Percentiles rank a stretch among this genome's conserved stretches.
Evolutionary conservation across 495 filamentous ascomycete genomes (phyloP).

Genomic region (Physcia stellaris): DNA sequence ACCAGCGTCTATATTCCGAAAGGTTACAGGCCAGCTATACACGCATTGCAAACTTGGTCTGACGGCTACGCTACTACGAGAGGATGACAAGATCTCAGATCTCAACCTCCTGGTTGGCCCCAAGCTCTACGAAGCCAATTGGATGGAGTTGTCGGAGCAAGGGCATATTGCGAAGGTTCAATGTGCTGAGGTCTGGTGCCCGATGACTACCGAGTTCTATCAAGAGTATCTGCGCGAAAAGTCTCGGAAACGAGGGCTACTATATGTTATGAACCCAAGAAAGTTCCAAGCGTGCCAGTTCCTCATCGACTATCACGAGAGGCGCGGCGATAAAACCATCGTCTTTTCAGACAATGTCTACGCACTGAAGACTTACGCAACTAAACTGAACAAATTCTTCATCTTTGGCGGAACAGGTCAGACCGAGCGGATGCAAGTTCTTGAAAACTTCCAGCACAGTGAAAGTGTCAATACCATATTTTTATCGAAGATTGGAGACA

Average conservation of each 20-base stretch:
- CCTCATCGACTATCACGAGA: slow-evolving; percentile 95
- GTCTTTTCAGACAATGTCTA: slow-evolving; percentile 99
- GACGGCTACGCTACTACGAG: slow-evolving; percentile 85
- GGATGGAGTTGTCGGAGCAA: slow-evolving; percentile 96
- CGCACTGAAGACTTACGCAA: slow-evolving; percentile 73
- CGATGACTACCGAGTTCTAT: slow-evolving; percentile 98
- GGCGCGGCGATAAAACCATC: slow-evolving; percentile 93
- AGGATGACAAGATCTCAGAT: slow-evolving; percentile 97
- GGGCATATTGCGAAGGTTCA: slow-evolving; percentile 96
- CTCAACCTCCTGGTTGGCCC: slow-evolving; percentile 96
- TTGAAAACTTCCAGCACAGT: slow-evolving; percentile 96
- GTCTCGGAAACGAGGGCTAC: slow-evolving; percentile 51
- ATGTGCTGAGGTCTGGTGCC: slow-evolving; percentile 98
- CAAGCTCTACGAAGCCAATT: slow-evolving; percentile 96
- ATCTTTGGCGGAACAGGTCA: slow-evolving; percentile 89
- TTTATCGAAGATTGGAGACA: slow-evolving; percentile 96
- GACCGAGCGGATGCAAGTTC: slow-evolving; percentile 71
- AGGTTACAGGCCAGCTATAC: slow-evolving; percentile 80
- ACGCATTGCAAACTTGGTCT: slow-evolving; percentile 94
- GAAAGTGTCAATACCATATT: slow-evolving; percentile 89
- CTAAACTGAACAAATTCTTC: slow-evolving; percentile 73
- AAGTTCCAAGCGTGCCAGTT: slow-evolving; percentile 97
- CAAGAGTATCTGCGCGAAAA: slow-evolving; percentile 74
- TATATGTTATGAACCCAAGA: slow-evolving; percentile 94
- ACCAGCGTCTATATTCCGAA: slow-evolving; percentile 87